Percentiles rank a stretch among this genome's conserved stretches.
phyloP scores from a whole-genome alignment of 305 asterid genomes.

The Fraxinus paxiana region DNA sequence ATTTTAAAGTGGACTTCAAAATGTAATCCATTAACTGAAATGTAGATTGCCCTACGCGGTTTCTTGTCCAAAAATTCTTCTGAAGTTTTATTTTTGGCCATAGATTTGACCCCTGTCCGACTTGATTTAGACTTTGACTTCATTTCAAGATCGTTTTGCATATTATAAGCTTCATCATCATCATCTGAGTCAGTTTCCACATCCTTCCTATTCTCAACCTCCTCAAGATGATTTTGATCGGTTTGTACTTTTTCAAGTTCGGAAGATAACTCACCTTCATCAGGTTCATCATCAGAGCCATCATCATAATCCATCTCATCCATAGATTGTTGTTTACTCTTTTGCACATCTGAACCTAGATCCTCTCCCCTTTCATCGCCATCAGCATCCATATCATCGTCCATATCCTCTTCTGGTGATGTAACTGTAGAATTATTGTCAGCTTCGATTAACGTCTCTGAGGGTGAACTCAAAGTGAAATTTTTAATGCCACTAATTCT shows the following conservation, averaged over 20 bases:
- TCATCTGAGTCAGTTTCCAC: constrained; percentile 32
- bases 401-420: constrained; percentile 29
- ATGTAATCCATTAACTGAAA: constrained; percentile 37
- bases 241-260: constrained; percentile 25
- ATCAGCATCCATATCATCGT: constrained; percentile 47
- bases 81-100: constrained; percentile 21
- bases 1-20: constrained; percentile 54
- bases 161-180: constrained; percentile 30
- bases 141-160: constrained; percentile 27
- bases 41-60: constrained; percentile 32
- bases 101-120: constrained; percentile 12
- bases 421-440: constrained; percentile 37
- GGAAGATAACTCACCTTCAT: constrained; percentile 33
- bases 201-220: constrained; percentile 29
- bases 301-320: constrained; percentile 89
- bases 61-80: constrained; percentile 19
- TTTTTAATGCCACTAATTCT: constrained; percentile 56
- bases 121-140: constrained; percentile 35
- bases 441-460: constrained; percentile 37
- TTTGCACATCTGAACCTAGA: constrained; percentile 61
- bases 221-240: constrained; percentile 28
- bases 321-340: constrained; percentile 57
- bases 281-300: constrained; percentile 44
- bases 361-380: constrained; percentile 61
- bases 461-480: constrained; percentile 29